phyloP scores from a whole-genome alignment of 148 eudicot species.

The Simmondsia chinensis region DNA sequence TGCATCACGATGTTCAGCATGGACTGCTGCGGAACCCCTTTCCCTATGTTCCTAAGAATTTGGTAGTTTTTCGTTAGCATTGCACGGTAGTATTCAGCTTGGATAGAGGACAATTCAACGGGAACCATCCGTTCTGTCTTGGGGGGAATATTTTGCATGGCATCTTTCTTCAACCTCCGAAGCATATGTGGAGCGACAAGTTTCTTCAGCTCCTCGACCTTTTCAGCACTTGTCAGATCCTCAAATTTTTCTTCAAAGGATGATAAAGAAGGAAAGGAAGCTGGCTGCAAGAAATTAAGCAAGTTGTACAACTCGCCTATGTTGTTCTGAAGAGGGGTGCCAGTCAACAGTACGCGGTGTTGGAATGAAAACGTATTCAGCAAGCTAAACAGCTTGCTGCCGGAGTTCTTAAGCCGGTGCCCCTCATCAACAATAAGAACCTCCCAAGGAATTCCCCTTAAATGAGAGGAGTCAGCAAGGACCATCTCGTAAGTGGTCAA shows the following conservation, averaged over 20 bases:
- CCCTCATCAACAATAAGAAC: conserved; percentile 98
- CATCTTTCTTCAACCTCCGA: conserved; percentile 91
- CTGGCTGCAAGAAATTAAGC: conserved; percentile 87
- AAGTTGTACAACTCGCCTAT: conserved; percentile 88
- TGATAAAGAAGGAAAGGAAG: conserved; percentile 78
- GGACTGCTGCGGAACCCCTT: conserved; percentile 89
- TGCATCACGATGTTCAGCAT: conserved; percentile 99
- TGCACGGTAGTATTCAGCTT: conserved; percentile 97
- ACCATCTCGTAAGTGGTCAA: conserved; percentile 97
- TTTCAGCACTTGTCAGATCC: conserved; percentile 81
- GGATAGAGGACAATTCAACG: conserved; percentile 89
- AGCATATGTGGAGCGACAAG: conserved; percentile 99
- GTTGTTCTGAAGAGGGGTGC: conserved; percentile 97
- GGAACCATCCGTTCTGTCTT: conserved; percentile 97
- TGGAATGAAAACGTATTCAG: conserved; percentile 85
- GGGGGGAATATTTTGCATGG: conserved; percentile 97
- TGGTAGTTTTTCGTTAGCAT: conserved; percentile 97
- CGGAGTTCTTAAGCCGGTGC: conserved; percentile 80
- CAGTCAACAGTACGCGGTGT: conserved; percentile 90
- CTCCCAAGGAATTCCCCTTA: conserved; percentile 94
- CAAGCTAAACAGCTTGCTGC: conserved; percentile 85
- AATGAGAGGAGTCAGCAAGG: conserved; percentile 70
- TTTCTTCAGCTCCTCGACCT: conserved; percentile 92
- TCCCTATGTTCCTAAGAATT: conserved; percentile 79
- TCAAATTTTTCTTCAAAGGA: conserved; percentile 90